Base-by-base conservation (phyloP, 2,329 filamentous ascomycete species). In the Penicillium janthinellum region DNA sequence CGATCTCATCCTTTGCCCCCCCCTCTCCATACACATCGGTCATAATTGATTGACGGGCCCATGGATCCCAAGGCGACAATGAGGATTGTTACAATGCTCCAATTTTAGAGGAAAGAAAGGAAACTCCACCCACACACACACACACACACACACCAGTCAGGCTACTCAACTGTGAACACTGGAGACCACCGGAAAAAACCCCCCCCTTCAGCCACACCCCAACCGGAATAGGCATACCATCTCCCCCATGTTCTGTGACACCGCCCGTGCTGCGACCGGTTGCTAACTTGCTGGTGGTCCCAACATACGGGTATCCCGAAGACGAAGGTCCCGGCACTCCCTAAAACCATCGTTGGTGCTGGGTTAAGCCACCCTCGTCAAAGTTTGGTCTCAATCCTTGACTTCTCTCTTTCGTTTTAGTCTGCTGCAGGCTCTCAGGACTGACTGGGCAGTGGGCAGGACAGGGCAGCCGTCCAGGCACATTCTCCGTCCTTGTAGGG, bases 401-500 rank as follows among this genome's bases (percentile, higher is more conserved):
- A 38, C 49, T 37, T 15, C 35, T 38, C 49, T 39, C 49, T 51
- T 49, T 51, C 20, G 35, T 39, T 20, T 35, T 51, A 39, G 49
- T 17, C 34, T 28, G 49, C 35, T 39, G 49, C 35, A 51, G 60
- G 56, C 57, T 52, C 48, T 60, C 60, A 62, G 57, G 51, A 20
- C 45, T 20, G 49, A 59, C 25, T 28, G 20, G 25, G 25, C 25
- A 28, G 25, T 31, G 28, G 60, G 55, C 54, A 53, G 60, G 56
- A 58, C 59, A 62, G 54, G 41, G 17, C 60, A 53, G 58, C 54
- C 44, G 50, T 55, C 59, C 57, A 64, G 62, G 60, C 25, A 64
- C 62, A 63, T 64, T 64, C 57, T 51, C 45, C 45, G 28, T 25
- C 54, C 62, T 54, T 44, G 60, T 63, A 55, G 49, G 62, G 55